Evolutionary conservation across 176 grass and related monocot species (phyloP).

Genomic region (Raddia guianensis): DNA sequence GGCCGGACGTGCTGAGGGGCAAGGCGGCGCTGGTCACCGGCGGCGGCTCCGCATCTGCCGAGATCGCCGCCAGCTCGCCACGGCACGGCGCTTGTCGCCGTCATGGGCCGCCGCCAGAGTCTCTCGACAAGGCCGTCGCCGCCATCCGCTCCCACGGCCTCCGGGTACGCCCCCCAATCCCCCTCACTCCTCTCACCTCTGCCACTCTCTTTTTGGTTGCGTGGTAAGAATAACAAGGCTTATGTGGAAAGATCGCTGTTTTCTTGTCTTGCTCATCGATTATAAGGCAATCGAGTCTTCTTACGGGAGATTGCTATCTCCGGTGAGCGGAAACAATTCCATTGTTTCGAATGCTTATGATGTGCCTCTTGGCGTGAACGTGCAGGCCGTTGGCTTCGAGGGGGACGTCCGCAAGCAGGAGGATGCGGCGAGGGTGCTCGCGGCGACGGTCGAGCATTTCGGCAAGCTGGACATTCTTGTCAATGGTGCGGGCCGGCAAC

Average conservation of each 20-base stretch:
- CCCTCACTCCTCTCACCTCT: neutral
- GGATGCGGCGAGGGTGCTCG: slow-evolving; percentile 74
- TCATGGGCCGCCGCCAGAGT: slow-evolving; percentile 92
- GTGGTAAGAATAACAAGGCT: neutral
- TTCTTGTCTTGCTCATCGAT: neutral
- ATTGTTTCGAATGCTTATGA: neutral
- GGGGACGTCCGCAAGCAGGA: slow-evolving; percentile 88
- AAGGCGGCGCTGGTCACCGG: slow-evolving; percentile 86
- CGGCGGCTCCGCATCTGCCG: slow-evolving; percentile 81
- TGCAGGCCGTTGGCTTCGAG: slow-evolving; percentile 82
- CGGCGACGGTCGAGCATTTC: slow-evolving; percentile 63
- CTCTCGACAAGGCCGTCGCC: slow-evolving; percentile 77
- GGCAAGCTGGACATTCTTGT: slow-evolving; percentile 88
- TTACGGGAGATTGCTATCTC: too few relatives aligned
- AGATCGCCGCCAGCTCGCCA: slow-evolving; percentile 79
- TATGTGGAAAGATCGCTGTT: neutral
- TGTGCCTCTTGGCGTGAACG: slow-evolving; percentile 4
- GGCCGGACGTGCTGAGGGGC: slow-evolving; percentile 64
- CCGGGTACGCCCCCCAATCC: slow-evolving; percentile 36
- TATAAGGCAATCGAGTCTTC: neutral
- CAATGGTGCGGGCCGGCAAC: slow-evolving; percentile 91
- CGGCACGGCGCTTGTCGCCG: slow-evolving; percentile 73
- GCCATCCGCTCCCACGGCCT: slow-evolving; percentile 67
- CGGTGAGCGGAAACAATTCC: neutral
- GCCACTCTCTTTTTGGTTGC: neutral